Evolutionary conservation across 441 rosid genomes (phyloP).

Genomic region (Pelargonium citronellum): DNA sequence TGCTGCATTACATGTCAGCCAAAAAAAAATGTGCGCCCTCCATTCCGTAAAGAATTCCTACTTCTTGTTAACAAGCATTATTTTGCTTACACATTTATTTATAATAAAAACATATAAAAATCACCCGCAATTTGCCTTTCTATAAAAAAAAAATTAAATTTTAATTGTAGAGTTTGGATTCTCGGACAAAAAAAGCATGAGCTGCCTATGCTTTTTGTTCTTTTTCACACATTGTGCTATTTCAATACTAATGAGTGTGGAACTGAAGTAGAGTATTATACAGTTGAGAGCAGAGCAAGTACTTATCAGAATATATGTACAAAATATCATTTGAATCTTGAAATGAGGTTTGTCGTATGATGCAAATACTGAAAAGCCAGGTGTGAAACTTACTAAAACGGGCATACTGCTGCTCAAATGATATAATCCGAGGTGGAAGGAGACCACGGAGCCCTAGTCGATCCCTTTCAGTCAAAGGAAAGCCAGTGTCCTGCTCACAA

Average conservation of each 20-base stretch:
- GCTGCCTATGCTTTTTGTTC: background rate
- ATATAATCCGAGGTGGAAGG: slow-evolving; percentile 92
- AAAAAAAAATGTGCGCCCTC: too few relatives aligned
- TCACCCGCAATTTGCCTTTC: too few relatives aligned
- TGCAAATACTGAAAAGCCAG: background rate
- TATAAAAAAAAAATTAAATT: background rate
- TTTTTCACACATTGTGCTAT: too few relatives aligned
- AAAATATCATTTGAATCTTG: background rate
- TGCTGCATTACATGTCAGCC: too few relatives aligned
- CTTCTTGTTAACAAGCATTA: too few relatives aligned
- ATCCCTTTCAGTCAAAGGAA: slow-evolving; percentile 90
- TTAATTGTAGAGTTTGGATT: background rate
- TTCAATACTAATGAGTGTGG: too few relatives aligned
- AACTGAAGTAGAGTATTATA: too few relatives aligned
- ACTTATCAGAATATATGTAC: too few relatives aligned
- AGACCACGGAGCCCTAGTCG: slow-evolving; percentile 89
- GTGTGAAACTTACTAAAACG: slow-evolving; percentile 74
- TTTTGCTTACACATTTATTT: too few relatives aligned
- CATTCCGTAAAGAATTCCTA: too few relatives aligned
- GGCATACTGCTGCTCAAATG: slow-evolving; percentile 81
- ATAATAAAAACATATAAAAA: too few relatives aligned
- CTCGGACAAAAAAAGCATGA: background rate
- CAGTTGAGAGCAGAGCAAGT: too few relatives aligned
- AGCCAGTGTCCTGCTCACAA: slow-evolving; percentile 79
- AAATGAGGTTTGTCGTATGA: background rate